Conservation (phyloP, 2,329 filamentous ascomycete species). For the Diaporthe sp. region DNA sequence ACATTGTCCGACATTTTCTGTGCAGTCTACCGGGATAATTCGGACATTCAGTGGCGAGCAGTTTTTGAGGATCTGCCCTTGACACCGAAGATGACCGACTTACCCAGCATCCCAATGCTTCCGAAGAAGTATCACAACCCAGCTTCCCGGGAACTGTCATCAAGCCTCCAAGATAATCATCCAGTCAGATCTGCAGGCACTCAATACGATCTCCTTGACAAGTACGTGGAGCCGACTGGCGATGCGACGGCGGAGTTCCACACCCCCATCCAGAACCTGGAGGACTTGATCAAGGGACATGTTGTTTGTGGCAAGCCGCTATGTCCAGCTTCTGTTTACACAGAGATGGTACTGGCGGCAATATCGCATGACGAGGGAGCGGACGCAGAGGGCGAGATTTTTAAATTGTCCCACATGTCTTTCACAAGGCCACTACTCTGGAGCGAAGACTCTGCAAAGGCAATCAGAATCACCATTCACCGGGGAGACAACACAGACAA, state of each 20-base stretch:
- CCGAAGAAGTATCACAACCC: not conserved
- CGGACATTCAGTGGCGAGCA: not conserved
- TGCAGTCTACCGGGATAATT: not conserved
- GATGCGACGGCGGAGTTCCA: not conserved
- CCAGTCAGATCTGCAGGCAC: not conserved
- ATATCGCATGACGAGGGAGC: not conserved
- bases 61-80: not conserved
- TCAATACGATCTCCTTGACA: not conserved
- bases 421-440: not conserved
- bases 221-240: not conserved
- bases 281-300: constrained; percentile 1
- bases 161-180: not conserved
- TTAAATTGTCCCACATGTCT: not conserved
- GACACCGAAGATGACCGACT: not conserved
- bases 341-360: constrained; percentile 5
- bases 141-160: not conserved
- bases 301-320: not conserved
- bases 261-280: not conserved
- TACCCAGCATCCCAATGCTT: not conserved
- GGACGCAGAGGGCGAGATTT: not conserved
- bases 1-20: not conserved
- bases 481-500: not conserved
- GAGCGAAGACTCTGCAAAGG: not conserved
- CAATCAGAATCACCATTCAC: not conserved
- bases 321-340: constrained; percentile 5